Evolutionary conservation across 2,329 filamentous ascomycete species (phyloP), one percentile per base, ranked within the genome.

Genomic region (Pseudogymnoascus sp.): DNA sequence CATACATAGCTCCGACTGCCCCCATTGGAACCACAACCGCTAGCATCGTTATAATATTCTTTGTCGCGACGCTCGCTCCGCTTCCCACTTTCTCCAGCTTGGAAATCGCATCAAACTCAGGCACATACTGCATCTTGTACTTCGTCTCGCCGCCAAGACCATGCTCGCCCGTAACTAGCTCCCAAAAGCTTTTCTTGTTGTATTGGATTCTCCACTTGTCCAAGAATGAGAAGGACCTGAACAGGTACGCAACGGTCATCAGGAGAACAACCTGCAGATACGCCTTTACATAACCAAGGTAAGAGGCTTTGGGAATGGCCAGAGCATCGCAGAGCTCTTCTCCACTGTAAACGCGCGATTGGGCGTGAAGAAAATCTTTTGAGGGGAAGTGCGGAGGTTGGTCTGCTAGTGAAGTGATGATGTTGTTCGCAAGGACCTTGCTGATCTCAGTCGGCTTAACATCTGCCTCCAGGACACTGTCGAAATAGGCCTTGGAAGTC

Each of bases 121-220:
- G 87, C 8, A 88, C 77, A 69, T 88, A 89, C 70, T 91, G 88
- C 74, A 92, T 88, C 19, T 87, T 83, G 69, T 91, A 92, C 7
- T 76, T 78, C 1, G 82, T 84, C 68, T 86, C 80, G 55, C 81
- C 77, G 0, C 87, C 84, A 6, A 92, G 77, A 0, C 86, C 88
- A 62, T 67, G 60, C 16, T 35, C 16, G 16, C 49, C 49, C 5
- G 23, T 33, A 55, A 55, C n/a, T 5, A 55, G 11, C 28, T 55
- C 49, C 49, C 49, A 55, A 14, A 55, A 55, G 16, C 12, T 19
- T 12, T 55, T 55, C 49, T 19, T 33, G 49, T 55, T 55, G 49
- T 55, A n/a, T 35, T 22, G n/a, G 19, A 55, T 33, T 35, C 49
- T 55, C 49, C 49, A 55, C 49, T 71, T 69, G 63, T 78, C 77